Base-by-base conservation (phyloP, 164 flowering plant species). In the Kingdonia uniflora region DNA sequence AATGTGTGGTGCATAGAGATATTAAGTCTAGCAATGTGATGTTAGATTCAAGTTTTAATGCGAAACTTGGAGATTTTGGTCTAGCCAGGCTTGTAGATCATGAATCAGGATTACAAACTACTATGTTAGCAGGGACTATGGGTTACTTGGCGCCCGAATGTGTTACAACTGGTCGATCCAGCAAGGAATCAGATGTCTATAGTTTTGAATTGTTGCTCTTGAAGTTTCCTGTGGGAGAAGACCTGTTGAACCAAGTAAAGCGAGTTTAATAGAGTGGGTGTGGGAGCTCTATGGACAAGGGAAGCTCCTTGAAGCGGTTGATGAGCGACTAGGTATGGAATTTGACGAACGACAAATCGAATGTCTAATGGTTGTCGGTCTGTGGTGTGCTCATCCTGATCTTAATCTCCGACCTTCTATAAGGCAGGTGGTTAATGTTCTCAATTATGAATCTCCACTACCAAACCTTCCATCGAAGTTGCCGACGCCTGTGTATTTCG, bases 121-220 rank as follows among this genome's bases (percentile, higher is more conserved):
- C 80, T 2, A 66, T 62, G 1, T 47, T 73, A 53, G 78, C 82
- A 1, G 82, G 82, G 17, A 78, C 78, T 2, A 54, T 71, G 67
- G 82, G 80, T 22, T 78, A 78, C 69, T 19, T 78, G 42, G 78
- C 82, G 5, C 82, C 80, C 1, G 80, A 78, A 41, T 78, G 72
- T 47, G 20, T 66, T 19, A 67, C 57, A 2, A 73, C 74, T 0
- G 78, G 74, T 12, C 75, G 69, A 50, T 71, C 80, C 16, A 71
- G 80, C 26, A 78, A 71, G 44, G 74, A 77, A 42, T 72, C 77
- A 0, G 81, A 77, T 52, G 76, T 77, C 14, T 77, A 67, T 17
- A 77, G 81, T 55, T 77, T 77, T 22, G 79, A 19, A 58, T 72
- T 1, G 77, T 74, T 35, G 71, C 79, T 4, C 55, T 77, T 0